Percentiles rank a stretch among this genome's conserved stretches.
phyloP scores from a whole-genome alignment of 2,329 filamentous ascomycete species.

The Talaromyces sp. region DNA sequence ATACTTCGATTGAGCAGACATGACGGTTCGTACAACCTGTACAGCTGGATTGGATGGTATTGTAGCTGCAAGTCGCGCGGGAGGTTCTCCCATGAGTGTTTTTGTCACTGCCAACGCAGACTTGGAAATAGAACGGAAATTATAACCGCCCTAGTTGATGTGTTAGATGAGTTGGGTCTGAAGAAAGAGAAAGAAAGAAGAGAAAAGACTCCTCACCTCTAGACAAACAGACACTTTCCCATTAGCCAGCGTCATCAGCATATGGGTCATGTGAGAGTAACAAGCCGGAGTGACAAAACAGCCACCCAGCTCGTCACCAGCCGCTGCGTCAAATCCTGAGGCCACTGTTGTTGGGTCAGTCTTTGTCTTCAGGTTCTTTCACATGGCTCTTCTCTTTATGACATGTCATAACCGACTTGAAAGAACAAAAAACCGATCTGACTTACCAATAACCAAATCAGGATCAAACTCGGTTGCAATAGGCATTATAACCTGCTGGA shows the following conservation, averaged over 20 bases:
- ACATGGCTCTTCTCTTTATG: background rate
- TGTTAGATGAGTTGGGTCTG: background rate
- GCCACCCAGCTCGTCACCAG: constrained; percentile 84
- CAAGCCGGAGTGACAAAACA: constrained; percentile 88
- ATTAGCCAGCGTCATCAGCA: constrained; percentile 90
- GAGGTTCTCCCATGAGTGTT: constrained; percentile 93
- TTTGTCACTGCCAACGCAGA: constrained; percentile 87
- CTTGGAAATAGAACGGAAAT: constrained; percentile 83
- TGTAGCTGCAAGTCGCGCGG: constrained; percentile 52
- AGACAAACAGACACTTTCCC: constrained; percentile 90
- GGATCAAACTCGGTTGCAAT: constrained; percentile 90
- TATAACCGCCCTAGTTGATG: constrained; percentile 68
- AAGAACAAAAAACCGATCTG: background rate
- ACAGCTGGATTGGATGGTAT: constrained; percentile 50
- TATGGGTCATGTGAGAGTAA: constrained; percentile 98
- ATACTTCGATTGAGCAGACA: constrained; percentile 58
- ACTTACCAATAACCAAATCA: constrained; percentile 72
- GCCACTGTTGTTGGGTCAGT: constrained; percentile 54
- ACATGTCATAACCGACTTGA: background rate
- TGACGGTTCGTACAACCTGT: constrained; percentile 53
- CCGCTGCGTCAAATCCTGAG: constrained; percentile 91
- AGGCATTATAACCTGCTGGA: constrained; percentile 94
- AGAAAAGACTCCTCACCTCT: constrained; percentile 49
- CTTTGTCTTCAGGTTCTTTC: background rate
- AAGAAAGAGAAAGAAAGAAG: background rate